phyloP scores from a whole-genome alignment of 345 rosid species.

The Anastatica hierochuntica region DNA sequence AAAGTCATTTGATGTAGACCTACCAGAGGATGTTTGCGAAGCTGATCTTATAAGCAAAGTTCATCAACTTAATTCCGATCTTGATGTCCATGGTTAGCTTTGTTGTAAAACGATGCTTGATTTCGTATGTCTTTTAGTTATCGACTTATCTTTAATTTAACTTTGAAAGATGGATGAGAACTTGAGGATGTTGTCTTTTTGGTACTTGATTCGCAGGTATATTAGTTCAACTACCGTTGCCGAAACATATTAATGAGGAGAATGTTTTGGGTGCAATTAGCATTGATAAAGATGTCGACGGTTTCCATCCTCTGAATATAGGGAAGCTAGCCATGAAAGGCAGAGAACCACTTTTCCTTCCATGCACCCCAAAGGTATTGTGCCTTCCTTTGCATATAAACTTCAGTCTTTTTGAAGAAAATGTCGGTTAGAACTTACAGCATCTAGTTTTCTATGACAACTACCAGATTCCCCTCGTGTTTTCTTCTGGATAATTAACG shows the following conservation, averaged over 20 bases:
- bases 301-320: conserved; percentile 90
- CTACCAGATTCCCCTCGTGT: neutral
- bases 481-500: neutral
- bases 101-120: too few relatives aligned
- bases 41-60: conserved; percentile 70
- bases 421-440: neutral
- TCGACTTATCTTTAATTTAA: too few relatives aligned
- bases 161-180: too few relatives aligned
- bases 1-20: conserved; percentile 58
- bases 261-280: conserved; percentile 64
- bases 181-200: neutral
- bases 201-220: conserved; percentile 43
- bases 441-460: neutral
- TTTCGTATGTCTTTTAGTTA: neutral
- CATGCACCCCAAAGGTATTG: conserved; percentile 89
- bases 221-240: conserved; percentile 87
- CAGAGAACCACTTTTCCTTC: conserved; percentile 82
- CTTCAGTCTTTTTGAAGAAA: neutral
- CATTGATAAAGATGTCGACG: conserved; percentile 84
- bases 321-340: conserved; percentile 99
- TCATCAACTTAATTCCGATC: conserved; percentile 64
- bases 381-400: neutral
- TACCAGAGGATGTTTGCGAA: conserved; percentile 69
- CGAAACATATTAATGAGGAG: conserved; percentile 82
- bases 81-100: conserved; percentile 67